phyloP scores from a whole-genome alignment of 1,139 yeast species.

The Yamadazyma friedrichii region DNA sequence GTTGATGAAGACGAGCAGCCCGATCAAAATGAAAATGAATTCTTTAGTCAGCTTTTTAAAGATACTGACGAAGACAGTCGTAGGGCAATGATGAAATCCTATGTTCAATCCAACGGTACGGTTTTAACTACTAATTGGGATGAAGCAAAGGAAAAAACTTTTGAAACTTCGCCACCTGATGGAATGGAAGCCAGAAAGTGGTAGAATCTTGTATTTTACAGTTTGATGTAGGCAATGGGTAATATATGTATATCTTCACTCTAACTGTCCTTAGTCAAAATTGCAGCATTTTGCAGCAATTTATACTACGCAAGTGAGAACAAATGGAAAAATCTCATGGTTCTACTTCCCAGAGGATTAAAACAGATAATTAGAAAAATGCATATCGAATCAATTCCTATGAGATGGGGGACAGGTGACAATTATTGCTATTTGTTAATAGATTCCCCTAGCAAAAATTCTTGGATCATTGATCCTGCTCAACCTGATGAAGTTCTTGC shows the following conservation, averaged over 20 bases:
- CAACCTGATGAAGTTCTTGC: constrained; percentile 58
- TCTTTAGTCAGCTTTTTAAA: constrained; percentile 72
- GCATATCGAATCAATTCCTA: constrained; percentile 81
- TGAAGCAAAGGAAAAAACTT: constrained; percentile 70
- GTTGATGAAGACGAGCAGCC: constrained; percentile 47
- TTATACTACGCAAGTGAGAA: not conserved
- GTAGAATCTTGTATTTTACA: constrained; percentile 16
- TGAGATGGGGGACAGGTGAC: constrained; percentile 95
- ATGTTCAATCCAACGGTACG: constrained; percentile 91
- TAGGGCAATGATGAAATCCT: constrained; percentile 97
- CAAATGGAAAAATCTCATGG: not conserved
- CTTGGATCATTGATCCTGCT: constrained; percentile 94
- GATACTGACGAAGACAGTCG: constrained; percentile 85
- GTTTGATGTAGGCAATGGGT: not conserved
- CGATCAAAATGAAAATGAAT: constrained; percentile 56
- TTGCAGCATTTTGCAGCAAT: not conserved
- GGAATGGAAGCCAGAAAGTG: constrained; percentile 55
- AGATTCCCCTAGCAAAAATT: constrained; percentile 63
- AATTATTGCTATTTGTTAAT: constrained; percentile 81
- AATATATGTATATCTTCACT: not conserved
- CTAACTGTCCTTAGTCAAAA: not conserved
- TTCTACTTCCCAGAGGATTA: not conserved
- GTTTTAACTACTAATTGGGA: constrained; percentile 92
- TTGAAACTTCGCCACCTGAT: constrained; percentile 77
- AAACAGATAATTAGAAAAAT: constrained; percentile 42